Evolutionary conservation across 225 moss, liverwort and hornwort genomes (phyloP), one percentile per base, ranked within the genome.

Genomic region (Anthoceros angustus): DNA sequence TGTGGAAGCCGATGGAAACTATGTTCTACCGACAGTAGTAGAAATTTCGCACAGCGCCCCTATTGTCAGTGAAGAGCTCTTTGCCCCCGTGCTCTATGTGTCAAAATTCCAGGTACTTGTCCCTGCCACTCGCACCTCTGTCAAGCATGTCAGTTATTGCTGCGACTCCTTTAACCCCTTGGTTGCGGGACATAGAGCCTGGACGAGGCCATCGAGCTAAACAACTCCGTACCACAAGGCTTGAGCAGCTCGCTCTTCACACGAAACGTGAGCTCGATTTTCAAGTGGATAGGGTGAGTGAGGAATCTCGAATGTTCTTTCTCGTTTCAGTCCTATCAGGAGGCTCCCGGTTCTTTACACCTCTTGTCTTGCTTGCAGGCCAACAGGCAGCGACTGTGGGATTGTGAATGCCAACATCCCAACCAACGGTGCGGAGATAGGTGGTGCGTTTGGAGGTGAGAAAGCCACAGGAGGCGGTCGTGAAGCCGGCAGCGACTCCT

Each of bases 201-300:
- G 74, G 87, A 90, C 67, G 90, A 88, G 78, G 93, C 93, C 60
- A 80, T 90, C 60, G 80, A 79, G 48, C 46, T 90, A 78, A 94
- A 94, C 77, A 94, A 94, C 67, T 86, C 90, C 8, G 90, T 94
- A 45, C 83, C 90, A 63, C 93, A 90, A 70, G 87, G 90, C 48
- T 80, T 90, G 63, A 94, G 90, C 83, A 90, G 93, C 78, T 94
- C 90, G 62, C 77, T 88, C 14, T 94, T 94, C 73, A 94, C 93
- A 18, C 82, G 72, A 42, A 90, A 72, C 74, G 84, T 83, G 39
- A 84, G 86, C 75, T 77, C 80, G 7, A 94, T 94, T 55, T 94
- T 94, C 83, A 81, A 74, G 67, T 94, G 93, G 93, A 94, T 80
- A 63, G 90, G 93, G 87, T 94, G 73, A 68, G 80, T 77, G 39